Evolutionary conservation across 148 eudicot genomes (phyloP).

Genomic region (Rhododendron vialii): DNA sequence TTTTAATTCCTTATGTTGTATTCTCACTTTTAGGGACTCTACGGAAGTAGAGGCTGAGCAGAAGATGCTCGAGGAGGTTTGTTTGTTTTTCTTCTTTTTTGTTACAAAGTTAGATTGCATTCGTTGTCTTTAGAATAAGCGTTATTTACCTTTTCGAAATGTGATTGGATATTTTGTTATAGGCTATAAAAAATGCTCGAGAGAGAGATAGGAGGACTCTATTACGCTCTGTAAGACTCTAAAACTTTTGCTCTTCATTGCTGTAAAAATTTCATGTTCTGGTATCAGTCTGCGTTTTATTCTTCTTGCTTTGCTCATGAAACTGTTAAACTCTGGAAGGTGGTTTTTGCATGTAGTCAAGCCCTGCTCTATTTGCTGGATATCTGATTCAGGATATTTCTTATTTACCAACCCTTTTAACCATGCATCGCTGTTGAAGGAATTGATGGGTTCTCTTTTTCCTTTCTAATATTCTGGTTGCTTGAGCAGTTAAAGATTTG

Average conservation of each 20-base stretch:
- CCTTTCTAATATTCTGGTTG: neutral
- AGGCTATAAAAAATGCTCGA: slow-evolving; percentile 95
- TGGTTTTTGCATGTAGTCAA: neutral
- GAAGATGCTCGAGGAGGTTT: slow-evolving; percentile 78
- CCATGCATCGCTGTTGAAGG: neutral
- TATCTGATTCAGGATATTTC: neutral
- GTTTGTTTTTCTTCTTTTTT: neutral
- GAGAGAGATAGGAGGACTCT: slow-evolving; percentile 85
- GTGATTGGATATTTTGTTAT: slow-evolving; percentile 3
- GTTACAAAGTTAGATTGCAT: neutral
- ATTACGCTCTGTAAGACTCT: slow-evolving; percentile 68
- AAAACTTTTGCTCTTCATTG: neutral
- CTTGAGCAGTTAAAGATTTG: neutral
- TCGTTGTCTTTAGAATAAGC: neutral
- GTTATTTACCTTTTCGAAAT: neutral
- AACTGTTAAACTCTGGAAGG: neutral
- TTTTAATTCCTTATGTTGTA: neutral
- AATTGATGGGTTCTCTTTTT: neutral
- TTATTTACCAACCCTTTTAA: neutral
- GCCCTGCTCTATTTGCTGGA: neutral
- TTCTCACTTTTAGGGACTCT: slow-evolving; percentile 37
- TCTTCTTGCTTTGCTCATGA: neutral
- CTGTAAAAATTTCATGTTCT: neutral
- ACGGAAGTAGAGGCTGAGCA: slow-evolving; percentile 82
- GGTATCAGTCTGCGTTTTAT: neutral